Percentiles rank a stretch among this genome's conserved stretches.
These are phyloP conservation scores for Fraxinus americana DNA, from an alignment of 257 asterid genomes.

Conservation along the genomic window DNA sequence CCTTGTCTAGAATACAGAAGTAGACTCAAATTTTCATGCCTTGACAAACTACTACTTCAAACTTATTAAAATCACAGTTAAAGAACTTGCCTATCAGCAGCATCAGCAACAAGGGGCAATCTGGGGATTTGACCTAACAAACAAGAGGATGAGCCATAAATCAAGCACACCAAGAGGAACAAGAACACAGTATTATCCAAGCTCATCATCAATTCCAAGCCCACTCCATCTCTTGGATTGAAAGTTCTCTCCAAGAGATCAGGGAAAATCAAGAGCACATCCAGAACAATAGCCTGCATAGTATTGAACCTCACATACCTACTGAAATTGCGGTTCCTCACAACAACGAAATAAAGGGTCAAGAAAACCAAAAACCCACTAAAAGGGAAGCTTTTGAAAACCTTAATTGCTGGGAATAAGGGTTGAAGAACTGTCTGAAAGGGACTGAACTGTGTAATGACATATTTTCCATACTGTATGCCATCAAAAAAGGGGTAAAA, in stretches of 20 bases:
- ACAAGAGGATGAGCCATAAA: conserved; percentile 83
- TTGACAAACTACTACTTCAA: background rate
- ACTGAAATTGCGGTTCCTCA: conserved; percentile 84
- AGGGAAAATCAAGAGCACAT: conserved; percentile 88
- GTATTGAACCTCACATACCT: conserved; percentile 93
- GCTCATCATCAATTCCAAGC: conserved; percentile 87
- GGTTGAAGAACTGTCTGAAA: conserved; percentile 75
- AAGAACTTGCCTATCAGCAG: conserved; percentile 97
- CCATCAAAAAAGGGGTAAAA: conserved; percentile 98
- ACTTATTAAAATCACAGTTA: background rate
- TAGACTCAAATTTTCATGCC: background rate
- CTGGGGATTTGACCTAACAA: conserved; percentile 82
- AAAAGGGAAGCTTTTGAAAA: conserved; percentile 87
- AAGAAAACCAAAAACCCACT: conserved; percentile 78
- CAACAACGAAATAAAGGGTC: conserved; percentile 86
- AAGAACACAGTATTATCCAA: conserved; percentile 93
- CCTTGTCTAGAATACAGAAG: background rate
- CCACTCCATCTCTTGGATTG: conserved; percentile 82
- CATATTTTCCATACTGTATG: conserved; percentile 83
- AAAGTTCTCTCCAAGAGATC: conserved; percentile 86
- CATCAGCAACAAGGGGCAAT: conserved; percentile 95
- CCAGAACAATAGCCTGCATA: conserved; percentile 98
- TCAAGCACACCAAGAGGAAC: conserved; percentile 71
- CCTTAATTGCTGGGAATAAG: conserved; percentile 76
- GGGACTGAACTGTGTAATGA: conserved; percentile 78